phyloP scores from a whole-genome alignment of 176 grass and related monocot species.

The Saccharum spontaneum region DNA sequence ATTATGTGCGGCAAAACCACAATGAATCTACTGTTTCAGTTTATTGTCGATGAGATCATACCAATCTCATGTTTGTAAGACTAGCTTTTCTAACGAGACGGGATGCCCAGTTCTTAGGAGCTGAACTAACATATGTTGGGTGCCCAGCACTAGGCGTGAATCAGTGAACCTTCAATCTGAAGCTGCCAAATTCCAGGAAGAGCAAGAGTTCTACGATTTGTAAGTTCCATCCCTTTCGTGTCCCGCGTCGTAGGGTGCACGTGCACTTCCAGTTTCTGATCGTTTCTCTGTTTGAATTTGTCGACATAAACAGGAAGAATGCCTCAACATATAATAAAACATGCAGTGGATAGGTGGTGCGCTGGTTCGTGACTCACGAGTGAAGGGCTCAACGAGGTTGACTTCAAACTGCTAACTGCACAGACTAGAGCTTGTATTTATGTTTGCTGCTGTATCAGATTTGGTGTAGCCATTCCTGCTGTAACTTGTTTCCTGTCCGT shows the following conservation, averaged over 20 bases:
- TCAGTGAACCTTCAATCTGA: neutral
- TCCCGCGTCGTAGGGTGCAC: neutral
- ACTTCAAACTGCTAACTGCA: slow-evolving; percentile 38
- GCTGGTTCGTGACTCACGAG: neutral
- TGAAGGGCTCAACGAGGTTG: neutral
- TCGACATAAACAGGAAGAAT: neutral
- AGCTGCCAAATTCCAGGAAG: slow-evolving; percentile 23
- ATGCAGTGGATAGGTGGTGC: neutral
- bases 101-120: slow-evolving; percentile 34
- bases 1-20: slow-evolving; percentile 49
- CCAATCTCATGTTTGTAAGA: slow-evolving; percentile 12
- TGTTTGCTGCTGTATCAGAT: slow-evolving; percentile 20
- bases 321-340: neutral
- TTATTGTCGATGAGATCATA: neutral
- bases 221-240: neutral
- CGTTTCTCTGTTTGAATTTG: neutral
- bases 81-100: slow-evolving; percentile 20
- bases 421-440: slow-evolving; percentile 32
- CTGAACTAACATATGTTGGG: slow-evolving; percentile 44
- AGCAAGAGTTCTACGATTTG: neutral
- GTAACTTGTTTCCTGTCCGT: neutral
- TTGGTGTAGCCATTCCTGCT: slow-evolving; percentile 12
- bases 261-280: neutral
- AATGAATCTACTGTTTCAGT: slow-evolving; percentile 34
- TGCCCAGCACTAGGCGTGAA: slow-evolving; percentile 20